Percentiles rank a stretch among this genome's conserved stretches.
Conservation (phyloP, 805 yeast genomes). For the Ogataea trehaloabstinens region DNA sequence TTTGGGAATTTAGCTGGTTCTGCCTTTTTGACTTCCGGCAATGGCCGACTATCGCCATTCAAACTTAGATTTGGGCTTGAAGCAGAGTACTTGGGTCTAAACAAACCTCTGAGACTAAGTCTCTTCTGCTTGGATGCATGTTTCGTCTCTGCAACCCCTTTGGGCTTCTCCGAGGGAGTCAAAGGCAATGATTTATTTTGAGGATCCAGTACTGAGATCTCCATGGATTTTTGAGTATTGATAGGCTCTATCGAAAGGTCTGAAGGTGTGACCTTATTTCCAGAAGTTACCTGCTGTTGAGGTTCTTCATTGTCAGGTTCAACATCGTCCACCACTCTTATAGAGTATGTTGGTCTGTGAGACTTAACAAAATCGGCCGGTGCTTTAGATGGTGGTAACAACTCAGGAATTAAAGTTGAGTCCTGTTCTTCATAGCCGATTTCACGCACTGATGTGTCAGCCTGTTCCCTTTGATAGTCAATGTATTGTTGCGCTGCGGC, state of each 20-base stretch:
- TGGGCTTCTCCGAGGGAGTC: conserved; percentile 1
- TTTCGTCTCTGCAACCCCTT: not conserved
- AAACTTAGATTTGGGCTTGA: not conserved
- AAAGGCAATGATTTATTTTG: not conserved
- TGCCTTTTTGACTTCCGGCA: not conserved
- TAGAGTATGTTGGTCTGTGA: conserved; percentile 21
- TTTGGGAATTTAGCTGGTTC: not conserved
- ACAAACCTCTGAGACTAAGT: conserved; percentile 29
- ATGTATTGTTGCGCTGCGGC: conserved; percentile 8
- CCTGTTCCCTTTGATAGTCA: conserved; percentile 1
- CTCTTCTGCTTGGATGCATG: conserved; percentile 11
- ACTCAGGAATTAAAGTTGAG: conserved; percentile 9
- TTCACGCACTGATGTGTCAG: conserved; percentile 13
- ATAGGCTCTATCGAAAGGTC: not conserved
- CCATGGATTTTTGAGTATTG: not conserved
- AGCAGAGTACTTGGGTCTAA: conserved; percentile 12
- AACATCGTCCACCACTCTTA: conserved; percentile 23
- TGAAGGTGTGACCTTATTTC: not conserved
- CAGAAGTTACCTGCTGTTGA: no score
- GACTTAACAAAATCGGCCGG: not conserved
- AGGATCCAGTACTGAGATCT: no score
- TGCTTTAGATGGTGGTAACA: not conserved
- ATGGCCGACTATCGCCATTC: not conserved
- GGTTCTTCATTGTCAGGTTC: conserved; percentile 6
- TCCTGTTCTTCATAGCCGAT: conserved; percentile 29